Evolutionary conservation across 352 stramenopile species (phyloP).

Genomic region (Phytophthora uliginosa): DNA sequence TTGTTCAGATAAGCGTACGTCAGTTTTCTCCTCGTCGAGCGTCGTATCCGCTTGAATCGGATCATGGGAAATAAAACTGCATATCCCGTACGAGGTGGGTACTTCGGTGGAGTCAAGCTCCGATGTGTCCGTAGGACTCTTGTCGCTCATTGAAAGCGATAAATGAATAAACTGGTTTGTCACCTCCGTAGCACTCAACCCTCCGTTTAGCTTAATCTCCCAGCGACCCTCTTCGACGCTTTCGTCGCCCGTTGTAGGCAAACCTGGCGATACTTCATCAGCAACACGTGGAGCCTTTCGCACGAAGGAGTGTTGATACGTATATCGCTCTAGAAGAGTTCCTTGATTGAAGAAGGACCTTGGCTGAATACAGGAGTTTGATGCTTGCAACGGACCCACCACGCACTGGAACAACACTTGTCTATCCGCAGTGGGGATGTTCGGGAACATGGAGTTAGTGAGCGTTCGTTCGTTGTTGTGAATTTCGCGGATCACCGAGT

Average conservation of each 20-base stretch:
- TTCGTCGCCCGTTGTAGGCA: not conserved
- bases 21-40: not conserved
- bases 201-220: not conserved
- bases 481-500: conserved; percentile 50
- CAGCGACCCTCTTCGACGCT: not conserved
- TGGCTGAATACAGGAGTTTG: not conserved
- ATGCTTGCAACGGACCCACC: conserved; percentile 38
- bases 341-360: conserved; percentile 32
- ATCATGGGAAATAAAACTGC: conserved; percentile 30
- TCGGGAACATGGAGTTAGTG: not conserved
- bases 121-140: not conserved
- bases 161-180: conserved; percentile 33
- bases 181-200: not conserved
- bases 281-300: not conserved
- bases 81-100: not conserved
- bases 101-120: not conserved
- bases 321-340: conserved; percentile 40
- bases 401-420: conserved; percentile 27
- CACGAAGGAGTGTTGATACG: conserved; percentile 41
- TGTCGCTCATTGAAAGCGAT: conserved; percentile 6
- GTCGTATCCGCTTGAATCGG: conserved; percentile 3
- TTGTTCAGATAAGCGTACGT: not conserved
- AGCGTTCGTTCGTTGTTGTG: conserved; percentile 1
- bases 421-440: not conserved
- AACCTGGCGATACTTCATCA: not conserved